A percentile compares a stretch with the other conserved stretches of the same genome.
phyloP scores from a whole-genome alignment of 1,139 yeast species.

The Kurtzmaniella natalensis region DNA sequence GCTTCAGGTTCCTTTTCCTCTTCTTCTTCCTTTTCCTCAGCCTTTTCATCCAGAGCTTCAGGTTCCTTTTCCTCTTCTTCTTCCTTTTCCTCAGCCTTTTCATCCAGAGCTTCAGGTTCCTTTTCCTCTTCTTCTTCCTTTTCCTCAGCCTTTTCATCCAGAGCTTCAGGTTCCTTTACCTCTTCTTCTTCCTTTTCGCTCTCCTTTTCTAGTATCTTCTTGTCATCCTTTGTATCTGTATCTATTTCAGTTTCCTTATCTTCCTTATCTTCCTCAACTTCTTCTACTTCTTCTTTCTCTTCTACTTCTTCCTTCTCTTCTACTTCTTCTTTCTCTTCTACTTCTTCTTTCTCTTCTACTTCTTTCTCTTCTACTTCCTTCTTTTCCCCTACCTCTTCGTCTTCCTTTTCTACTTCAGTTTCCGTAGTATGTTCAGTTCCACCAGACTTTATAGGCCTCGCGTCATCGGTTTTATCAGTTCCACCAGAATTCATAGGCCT shows the following conservation, averaged over 20 bases:
- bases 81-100: conserved; percentile 3
- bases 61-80: conserved; percentile 5
- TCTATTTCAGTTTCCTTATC: conserved; percentile 4
- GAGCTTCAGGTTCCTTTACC: too few species aligned
- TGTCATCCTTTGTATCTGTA: too few species aligned
- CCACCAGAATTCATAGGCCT: conserved; percentile 2
- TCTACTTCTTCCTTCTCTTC: conserved; percentile 10
- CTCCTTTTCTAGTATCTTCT: too few species aligned
- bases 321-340: conserved; percentile 4
- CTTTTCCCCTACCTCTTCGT: conserved; percentile 1
- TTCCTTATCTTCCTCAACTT: conserved; percentile 1
- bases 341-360: not conserved
- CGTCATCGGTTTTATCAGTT: conserved; percentile 5
- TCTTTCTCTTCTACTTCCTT: not conserved
- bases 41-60: conserved; percentile 5
- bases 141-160: conserved; percentile 7
- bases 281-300: conserved; percentile 9
- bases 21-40: conserved; percentile 7
- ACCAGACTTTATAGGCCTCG: too few species aligned
- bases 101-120: conserved; percentile 2
- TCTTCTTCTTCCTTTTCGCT: too few species aligned
- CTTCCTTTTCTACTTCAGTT: conserved; percentile 4
- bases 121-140: conserved; percentile 5
- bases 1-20: conserved; percentile 9
- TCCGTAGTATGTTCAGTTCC: too few species aligned